These are phyloP conservation scores for Aspergillus avenaceus DNA, from an alignment of 495 filamentous ascomycete genomes.

Conservation along the genomic window DNA sequence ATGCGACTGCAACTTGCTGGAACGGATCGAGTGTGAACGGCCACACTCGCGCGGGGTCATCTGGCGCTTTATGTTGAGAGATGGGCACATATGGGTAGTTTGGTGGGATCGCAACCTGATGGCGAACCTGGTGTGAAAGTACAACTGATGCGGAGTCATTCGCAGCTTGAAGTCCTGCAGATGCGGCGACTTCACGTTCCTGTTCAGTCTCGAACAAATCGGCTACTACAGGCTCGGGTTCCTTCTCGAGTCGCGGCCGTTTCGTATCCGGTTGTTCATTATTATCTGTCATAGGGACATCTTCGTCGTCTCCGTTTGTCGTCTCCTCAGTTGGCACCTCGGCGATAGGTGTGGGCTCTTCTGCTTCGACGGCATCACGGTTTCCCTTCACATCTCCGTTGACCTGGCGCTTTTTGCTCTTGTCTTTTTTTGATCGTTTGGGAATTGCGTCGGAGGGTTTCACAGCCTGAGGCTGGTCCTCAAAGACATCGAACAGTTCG, in stretches of 20 bases:
- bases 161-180: slow-evolving; percentile 72
- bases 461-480: slow-evolving; percentile 53
- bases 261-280: slow-evolving; percentile 58
- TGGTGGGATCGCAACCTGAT: slow-evolving; percentile 92
- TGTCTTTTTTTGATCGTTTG: slow-evolving; percentile 52
- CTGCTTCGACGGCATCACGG: slow-evolving; percentile 40
- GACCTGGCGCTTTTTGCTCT: slow-evolving; percentile 76
- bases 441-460: slow-evolving; percentile 23
- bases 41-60: slow-evolving; percentile 76
- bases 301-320: slow-evolving; percentile 13
- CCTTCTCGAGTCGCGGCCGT: slow-evolving; percentile 68
- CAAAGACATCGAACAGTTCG: slow-evolving; percentile 82
- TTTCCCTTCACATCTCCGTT: slow-evolving; percentile 66
- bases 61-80: slow-evolving; percentile 81
- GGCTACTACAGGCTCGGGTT: slow-evolving; percentile 77
- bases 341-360: slow-evolving; percentile 22
- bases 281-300: slow-evolving; percentile 22
- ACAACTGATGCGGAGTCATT: slow-evolving; percentile 65
- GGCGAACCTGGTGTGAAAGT: slow-evolving; percentile 92
- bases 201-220: slow-evolving; percentile 96
- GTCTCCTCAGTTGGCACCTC: slow-evolving; percentile 16
- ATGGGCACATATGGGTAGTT: slow-evolving; percentile 92
- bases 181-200: slow-evolving; percentile 78
- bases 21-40: slow-evolving; percentile 94
- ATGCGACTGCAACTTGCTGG: slow-evolving; percentile 86